A percentile compares a stretch with the other conserved stretches of the same genome.
Conservation (phyloP, 179 eudicot genomes). For the Amaranthus tricolor region DNA sequence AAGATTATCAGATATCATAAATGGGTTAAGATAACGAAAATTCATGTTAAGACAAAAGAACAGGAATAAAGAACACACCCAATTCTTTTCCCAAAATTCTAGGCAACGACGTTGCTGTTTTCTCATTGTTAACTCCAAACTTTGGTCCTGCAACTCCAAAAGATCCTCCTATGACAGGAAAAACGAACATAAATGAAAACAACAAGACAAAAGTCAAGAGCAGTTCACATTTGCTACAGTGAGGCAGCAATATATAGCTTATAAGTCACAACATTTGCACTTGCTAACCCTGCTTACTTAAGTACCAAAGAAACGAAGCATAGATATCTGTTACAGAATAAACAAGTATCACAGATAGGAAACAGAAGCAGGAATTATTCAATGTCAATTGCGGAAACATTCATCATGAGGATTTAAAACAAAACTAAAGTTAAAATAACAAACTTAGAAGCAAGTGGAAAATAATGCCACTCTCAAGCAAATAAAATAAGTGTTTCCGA, state of each 20-base stretch:
- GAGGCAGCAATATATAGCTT: conserved; percentile 4
- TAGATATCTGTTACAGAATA: not conserved
- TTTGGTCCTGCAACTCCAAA: conserved; percentile 73
- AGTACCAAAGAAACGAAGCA: not conserved
- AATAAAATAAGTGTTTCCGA: not conserved
- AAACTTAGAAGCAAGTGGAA: not conserved
- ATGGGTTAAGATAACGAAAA: conserved; percentile 12
- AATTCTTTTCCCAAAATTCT: conserved; percentile 96
- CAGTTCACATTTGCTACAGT: not conserved
- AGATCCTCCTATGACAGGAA: conserved; percentile 72
- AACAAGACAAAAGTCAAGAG: not conserved
- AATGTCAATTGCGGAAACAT: not conserved
- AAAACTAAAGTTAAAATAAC: not conserved
- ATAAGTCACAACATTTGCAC: not conserved
- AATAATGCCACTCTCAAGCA: not conserved
- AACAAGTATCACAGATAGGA: not conserved
- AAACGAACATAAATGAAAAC: not conserved
- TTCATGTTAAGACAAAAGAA: conserved; percentile 9
- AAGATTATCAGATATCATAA: conserved; percentile 4
- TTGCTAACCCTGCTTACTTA: not conserved
- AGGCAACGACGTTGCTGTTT: conserved; percentile 68
- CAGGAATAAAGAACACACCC: conserved; percentile 49
- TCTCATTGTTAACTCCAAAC: conserved; percentile 63
- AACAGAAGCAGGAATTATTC: not conserved
- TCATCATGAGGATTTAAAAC: not conserved